Base-by-base conservation (phyloP, 208 protist species). In the Trypanosoma brucei region DNA sequence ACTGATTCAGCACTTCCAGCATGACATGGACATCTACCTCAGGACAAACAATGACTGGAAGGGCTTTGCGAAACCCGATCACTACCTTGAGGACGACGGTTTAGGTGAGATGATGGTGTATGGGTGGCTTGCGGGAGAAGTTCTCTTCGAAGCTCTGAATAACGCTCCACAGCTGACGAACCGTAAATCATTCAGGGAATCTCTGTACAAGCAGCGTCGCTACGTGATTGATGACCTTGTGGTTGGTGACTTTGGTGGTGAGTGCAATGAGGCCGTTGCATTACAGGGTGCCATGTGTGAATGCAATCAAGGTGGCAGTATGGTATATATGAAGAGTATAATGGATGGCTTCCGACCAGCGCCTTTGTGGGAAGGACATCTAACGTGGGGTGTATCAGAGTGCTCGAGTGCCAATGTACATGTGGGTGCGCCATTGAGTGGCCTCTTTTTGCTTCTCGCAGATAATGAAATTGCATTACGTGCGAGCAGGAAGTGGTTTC, bases 211-310 rank as follows among this genome's bases (percentile, higher is more conserved):
- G 3, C 72, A 70, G 35, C 57, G 66, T 1, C 55, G 65, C 6
- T 77, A 66, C 42, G 2, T 68, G 5, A 39, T 70, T 50, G 60
- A 68, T 7, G 65, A 72, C 35, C 14, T 72, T 42, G 51, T 77
- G 14, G 22, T 77, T 53, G 65, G 71, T 3, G 55, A 61, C 54
- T 77, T 55, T 50, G 71, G 65, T 56, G 71, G 65, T 9, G 49
- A 62, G 0, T 68, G 58, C 42, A 37, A 14, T 31, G 55, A 14
- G 31, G n/a, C 3, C 2, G 44, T 50, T 33, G 51, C 0, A 11
- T 8, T 3, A 31, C 37, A 61, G 22, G 60, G 60, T 7, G 65
- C 58, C 51, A 52, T 55, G 5, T 64, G 57, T 42, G 3, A 51
- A 2, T 71, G 65, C 58, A 71, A 71, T 36, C 51, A 71, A 35